These are phyloP conservation scores for Sanghuangporus weigelae DNA, from an alignment of 1,284 basidiomycete genomes.

Conservation along the genomic window DNA sequence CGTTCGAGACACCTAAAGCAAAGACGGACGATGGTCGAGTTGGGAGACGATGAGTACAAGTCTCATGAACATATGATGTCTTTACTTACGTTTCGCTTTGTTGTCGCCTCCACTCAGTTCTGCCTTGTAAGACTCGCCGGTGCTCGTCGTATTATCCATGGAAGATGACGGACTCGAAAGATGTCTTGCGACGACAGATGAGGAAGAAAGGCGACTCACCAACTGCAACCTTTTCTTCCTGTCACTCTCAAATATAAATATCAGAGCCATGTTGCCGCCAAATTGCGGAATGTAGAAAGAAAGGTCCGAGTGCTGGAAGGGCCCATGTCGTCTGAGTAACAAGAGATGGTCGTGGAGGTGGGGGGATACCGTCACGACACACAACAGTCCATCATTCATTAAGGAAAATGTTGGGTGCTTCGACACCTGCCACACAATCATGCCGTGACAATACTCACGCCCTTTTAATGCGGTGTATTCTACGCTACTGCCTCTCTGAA, in stretches of 20 bases:
- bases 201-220: background rate
- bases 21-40: too few relatives aligned
- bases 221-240: background rate
- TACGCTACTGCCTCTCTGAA: too few relatives aligned
- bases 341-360: background rate
- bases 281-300: background rate
- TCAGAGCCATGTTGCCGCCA: background rate
- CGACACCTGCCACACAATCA: background rate
- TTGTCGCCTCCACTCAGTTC: background rate
- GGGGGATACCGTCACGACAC: background rate
- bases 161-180: background rate
- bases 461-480: background rate
- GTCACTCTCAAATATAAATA: background rate
- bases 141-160: background rate
- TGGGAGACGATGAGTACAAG: too few relatives aligned
- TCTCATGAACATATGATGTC: too few relatives aligned
- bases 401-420: background rate
- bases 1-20: too few relatives aligned
- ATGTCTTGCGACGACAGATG: background rate
- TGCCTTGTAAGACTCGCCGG: too few relatives aligned
- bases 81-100: background rate
- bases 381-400: background rate
- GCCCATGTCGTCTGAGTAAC: background rate
- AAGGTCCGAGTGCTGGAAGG: background rate
- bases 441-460: background rate